Percentiles rank a stretch among this genome's conserved stretches.
Evolutionary conservation across 2,329 filamentous ascomycete species (phyloP).

Genomic region (Raffaelea ambrosiae): DNA sequence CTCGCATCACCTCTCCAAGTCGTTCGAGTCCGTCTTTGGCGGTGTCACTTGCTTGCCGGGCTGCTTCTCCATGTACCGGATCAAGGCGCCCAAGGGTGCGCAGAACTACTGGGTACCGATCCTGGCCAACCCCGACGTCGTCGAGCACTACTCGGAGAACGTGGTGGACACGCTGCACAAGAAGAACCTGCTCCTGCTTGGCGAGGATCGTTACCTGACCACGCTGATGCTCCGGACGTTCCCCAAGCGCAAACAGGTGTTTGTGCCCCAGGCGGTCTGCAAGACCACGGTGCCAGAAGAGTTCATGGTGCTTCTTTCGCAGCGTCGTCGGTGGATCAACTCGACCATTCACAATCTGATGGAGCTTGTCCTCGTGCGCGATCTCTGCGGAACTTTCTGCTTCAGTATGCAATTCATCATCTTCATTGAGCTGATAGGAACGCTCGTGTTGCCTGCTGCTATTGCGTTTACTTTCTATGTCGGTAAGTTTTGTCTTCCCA

Average conservation of each 20-base stretch:
- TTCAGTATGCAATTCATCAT: conserved; percentile 99
- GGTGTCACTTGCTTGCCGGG: conserved; percentile 97
- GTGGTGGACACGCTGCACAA: conserved; percentile 97
- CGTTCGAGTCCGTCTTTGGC: conserved; percentile 96
- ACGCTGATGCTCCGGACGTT: conserved; percentile 98
- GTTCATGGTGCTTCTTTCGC: conserved; percentile 87
- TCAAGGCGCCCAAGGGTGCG: conserved; percentile 96
- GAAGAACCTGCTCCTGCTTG: conserved; percentile 86
- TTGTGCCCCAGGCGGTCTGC: conserved; percentile 96
- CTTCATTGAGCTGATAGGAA: conserved; percentile 90
- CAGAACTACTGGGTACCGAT: conserved; percentile 99
- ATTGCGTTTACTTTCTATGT: conserved; percentile 97
- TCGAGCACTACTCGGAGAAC: conserved; percentile 98
- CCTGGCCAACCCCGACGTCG: conserved; percentile 93
- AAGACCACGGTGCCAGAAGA: conserved; percentile 94
- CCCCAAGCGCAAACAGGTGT: conserved; percentile 97
- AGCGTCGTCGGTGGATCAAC: conserved; percentile 98
- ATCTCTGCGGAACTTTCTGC: conserved; percentile 97
- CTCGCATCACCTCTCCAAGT: conserved; percentile 92
- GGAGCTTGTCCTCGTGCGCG: conserved; percentile 90
- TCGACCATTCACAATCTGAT: conserved; percentile 98
- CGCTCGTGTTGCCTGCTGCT: conserved; percentile 87
- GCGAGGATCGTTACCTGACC: conserved; percentile 90
- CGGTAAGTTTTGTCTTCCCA: conserved; percentile 48
- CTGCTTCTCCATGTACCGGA: conserved; percentile 99